Percentiles rank a stretch among this genome's conserved stretches.
These are phyloP conservation scores for Blastobotrys buckinghamii DNA, from an alignment of 1,139 yeast species.

Conservation along the genomic window DNA sequence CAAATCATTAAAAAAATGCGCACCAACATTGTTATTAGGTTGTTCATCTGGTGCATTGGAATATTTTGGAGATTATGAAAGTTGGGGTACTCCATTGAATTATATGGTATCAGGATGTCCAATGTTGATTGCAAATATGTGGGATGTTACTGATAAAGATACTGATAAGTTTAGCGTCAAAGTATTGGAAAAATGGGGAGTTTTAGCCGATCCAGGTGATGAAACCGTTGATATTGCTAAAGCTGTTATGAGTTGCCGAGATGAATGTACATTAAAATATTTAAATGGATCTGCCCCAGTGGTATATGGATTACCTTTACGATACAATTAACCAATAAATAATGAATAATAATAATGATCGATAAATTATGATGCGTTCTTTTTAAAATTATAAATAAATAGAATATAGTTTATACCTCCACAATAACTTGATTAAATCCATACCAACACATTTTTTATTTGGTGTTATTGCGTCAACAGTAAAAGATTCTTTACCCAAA, in stretches of 20 bases:
- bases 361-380: no score
- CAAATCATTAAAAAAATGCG: constrained; percentile 41
- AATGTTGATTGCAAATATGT: constrained; percentile 74
- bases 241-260: constrained; percentile 56
- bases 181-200: constrained; percentile 59
- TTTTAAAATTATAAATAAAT: neutral
- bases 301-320: constrained; percentile 65
- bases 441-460: neutral
- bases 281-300: constrained; percentile 82
- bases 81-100: constrained; percentile 70
- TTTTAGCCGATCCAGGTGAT: constrained; percentile 30
- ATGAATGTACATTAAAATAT: constrained; percentile 55
- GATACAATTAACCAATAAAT: neutral
- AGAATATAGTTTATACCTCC: constrained; percentile 7
- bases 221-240: constrained; percentile 34
- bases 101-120: constrained; percentile 80
- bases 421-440: constrained; percentile 8
- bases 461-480: neutral
- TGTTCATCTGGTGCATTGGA: constrained; percentile 80
- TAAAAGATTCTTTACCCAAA: neutral
- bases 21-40: constrained; percentile 78
- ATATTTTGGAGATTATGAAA: constrained; percentile 56
- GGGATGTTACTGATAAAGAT: constrained; percentile 98
- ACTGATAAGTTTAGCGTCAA: constrained; percentile 69
- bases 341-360: neutral